Conservation (phyloP, 139 green algal genomes). For the Chara braunii region DNA sequence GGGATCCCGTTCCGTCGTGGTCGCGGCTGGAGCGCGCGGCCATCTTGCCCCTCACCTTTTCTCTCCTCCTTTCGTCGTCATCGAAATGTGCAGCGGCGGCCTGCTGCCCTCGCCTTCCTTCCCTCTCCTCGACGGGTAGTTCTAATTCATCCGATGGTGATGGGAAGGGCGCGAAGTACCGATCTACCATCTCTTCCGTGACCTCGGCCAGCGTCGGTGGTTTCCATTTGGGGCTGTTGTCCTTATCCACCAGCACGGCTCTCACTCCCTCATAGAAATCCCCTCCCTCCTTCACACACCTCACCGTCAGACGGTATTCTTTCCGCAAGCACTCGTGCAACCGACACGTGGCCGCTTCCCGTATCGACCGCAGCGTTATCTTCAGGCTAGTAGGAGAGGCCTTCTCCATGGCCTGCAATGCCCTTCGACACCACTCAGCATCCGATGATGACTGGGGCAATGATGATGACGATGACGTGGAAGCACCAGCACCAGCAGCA, state of each 20-base stretch:
- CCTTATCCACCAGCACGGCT: slow-evolving; percentile 30
- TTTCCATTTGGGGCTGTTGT: slow-evolving; percentile 18
- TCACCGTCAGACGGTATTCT: slow-evolving; percentile 11
- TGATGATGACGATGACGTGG: not conserved
- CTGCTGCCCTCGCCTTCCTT: no score
- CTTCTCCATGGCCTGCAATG: slow-evolving; percentile 3
- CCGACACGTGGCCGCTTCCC: not conserved
- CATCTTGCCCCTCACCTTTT: no score
- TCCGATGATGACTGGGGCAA: not conserved
- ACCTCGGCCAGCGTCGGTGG: not conserved
- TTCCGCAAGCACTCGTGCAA: slow-evolving; percentile 10
- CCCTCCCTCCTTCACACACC: not conserved
- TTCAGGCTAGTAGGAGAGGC: slow-evolving; percentile 28
- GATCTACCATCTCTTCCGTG: not conserved
- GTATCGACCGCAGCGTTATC: slow-evolving; percentile 16
- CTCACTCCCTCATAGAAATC: slow-evolving; percentile 9
- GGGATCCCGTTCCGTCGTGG: no score
- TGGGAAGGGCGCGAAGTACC: not conserved
- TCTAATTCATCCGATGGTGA: not conserved
- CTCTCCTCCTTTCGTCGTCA: no score
- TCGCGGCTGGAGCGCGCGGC: no score
- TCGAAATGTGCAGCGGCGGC: no score
- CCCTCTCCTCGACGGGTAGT: no score
- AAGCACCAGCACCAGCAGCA: not conserved
- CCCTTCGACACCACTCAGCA: slow-evolving; percentile 4